Percentiles rank a stretch among this genome's conserved stretches.
phyloP scores from a whole-genome alignment of 108 stramenopile species.

The Fistulifera solaris region DNA sequence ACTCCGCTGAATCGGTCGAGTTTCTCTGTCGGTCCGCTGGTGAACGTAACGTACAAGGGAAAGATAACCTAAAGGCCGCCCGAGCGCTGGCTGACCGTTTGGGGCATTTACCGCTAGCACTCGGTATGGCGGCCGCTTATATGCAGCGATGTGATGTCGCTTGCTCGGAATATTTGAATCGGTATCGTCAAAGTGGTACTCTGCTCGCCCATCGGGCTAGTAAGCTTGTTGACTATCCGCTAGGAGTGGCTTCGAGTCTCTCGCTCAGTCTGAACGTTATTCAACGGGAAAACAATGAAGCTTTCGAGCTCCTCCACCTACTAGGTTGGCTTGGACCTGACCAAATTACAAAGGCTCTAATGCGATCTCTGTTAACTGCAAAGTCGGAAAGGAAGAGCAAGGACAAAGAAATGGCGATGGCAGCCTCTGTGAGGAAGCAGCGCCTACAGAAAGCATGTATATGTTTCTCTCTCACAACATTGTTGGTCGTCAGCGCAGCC shows the following conservation, averaged over 20 bases:
- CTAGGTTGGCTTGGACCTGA: constrained; percentile 53
- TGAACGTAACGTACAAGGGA: constrained; percentile 10
- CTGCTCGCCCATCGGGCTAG: constrained; percentile 23
- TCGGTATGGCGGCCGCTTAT: constrained; percentile 59
- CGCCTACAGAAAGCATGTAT: neutral
- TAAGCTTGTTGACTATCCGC: constrained; percentile 30
- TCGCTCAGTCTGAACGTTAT: constrained; percentile 45
- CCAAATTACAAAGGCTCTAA: constrained; percentile 40
- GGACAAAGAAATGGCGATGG: constrained; percentile 12
- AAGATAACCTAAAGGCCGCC: constrained; percentile 8
- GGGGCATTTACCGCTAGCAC: constrained; percentile 52
- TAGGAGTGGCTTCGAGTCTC: constrained; percentile 41
- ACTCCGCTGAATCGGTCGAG: constrained; percentile 38
- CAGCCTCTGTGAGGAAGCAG: neutral
- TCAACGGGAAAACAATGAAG: constrained; percentile 28
- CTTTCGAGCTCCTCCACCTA: constrained; percentile 29
- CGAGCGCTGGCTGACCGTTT: constrained; percentile 15
- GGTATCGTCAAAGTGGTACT: constrained; percentile 27
- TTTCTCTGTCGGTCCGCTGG: constrained; percentile 31
- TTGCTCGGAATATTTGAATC: constrained; percentile 49
- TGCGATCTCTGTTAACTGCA: constrained; percentile 32
- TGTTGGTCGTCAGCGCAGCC: neutral
- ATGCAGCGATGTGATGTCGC: constrained; percentile 58
- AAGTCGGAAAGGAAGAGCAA: constrained; percentile 11
- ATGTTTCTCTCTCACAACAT: neutral